Evolutionary conservation across 768 basidiomycete species (phyloP), one percentile per base, ranked within the genome.

Genomic region (Rhodotorula taiwanensis): DNA sequence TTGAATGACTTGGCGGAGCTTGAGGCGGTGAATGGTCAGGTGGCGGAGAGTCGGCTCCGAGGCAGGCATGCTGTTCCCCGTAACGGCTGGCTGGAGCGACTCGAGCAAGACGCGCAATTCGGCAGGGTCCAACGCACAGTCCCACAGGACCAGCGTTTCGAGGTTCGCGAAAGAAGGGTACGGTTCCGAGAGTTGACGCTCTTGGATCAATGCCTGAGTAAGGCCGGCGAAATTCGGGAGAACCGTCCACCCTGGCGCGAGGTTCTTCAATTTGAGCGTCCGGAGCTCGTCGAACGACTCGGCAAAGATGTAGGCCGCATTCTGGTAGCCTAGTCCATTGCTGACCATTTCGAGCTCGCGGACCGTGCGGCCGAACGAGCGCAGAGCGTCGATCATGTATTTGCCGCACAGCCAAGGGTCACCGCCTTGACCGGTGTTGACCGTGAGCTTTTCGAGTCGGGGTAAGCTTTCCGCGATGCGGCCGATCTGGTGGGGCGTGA

Each of bases 41-140:
- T n/a, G 49, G 28, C 49, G 48, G 18, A 58, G n/a, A n/a, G n/a
- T n/a, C n/a, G n/a, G n/a, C n/a, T n/a, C n/a, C n/a, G n/a, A n/a
- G n/a, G n/a, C 47, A 14, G 41, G 27, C n/a, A 8, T 23, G 25
- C 39, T 10, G 14, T 4, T 21, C n/a, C 25, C 30, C 33, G 55
- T 36, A 5, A 33, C n/a, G 23, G 45, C 15, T 9, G 31, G 30
- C 30, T 47, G 16, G 49, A 55, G 58, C 23, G 63, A 47, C 1
- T 31, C 39, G 44, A 58, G 55, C 33, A 57, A 53, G 21, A 21
- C 27, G 51, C 47, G 50, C 16, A 47, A 58, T 31, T 55, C 45
- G n/a, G 27, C 15, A 4, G 36, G 15, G 28, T 45, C n/a, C 41
- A 64, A 53, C 13, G 31, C 13, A 47, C 54, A 45, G 25, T 52